Evolutionary conservation across 1,284 basidiomycete species (phyloP), one percentile per base, ranked within the genome.

Genomic region (Heterobasidion parviporum): DNA sequence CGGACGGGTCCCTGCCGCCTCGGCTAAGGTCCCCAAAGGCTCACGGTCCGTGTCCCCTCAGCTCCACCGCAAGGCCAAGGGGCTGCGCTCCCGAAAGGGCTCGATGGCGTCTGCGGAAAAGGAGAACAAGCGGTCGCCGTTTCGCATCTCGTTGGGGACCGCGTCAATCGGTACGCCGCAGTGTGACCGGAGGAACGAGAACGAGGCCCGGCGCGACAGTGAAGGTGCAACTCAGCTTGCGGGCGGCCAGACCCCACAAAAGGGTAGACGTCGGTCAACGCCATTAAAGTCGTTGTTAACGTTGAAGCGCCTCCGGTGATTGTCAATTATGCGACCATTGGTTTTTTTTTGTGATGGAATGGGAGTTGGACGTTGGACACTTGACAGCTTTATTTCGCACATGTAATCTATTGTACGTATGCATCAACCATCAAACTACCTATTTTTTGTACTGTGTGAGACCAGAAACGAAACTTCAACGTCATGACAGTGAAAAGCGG

Each of bases 251-350:
- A 47, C 38, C 20, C 34, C 43, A 34, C 55, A 53, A 20, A 60
- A 56, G 47, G 32, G 51, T 41, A 26, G 26, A 26, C 53, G 56
- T 32, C 48, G 61, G 26, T 57, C 59, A 12, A 61, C 59, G 48
- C 59, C 60, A 12, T 50, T 61, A 51, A 61, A 58, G 52, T 60
- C 54, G 8, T 55, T 61, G 34, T 46, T 61, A 35, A 54, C 52
- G 12, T 10, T 41, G 38, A 41, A n/a, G 38, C 38, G n/a, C n/a
- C 38, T 41, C n/a, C 10, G 38, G 7, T n/a, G n/a, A n/a, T 41
- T 10, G 4, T 6, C 5, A 26, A 26, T 26, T 26, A 6, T 26
- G 4, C 4, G 26, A 26, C 26, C 26, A 26, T 26, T 26, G 26
- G 26, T 26, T 26, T 26, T 26, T 26, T 26, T 26, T 0, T 26